A percentile compares a stretch with the other conserved stretches of the same genome.
Evolutionary conservation across 2,329 filamentous ascomycete species (phyloP).

Genomic region (Calonectria ilicicola): DNA sequence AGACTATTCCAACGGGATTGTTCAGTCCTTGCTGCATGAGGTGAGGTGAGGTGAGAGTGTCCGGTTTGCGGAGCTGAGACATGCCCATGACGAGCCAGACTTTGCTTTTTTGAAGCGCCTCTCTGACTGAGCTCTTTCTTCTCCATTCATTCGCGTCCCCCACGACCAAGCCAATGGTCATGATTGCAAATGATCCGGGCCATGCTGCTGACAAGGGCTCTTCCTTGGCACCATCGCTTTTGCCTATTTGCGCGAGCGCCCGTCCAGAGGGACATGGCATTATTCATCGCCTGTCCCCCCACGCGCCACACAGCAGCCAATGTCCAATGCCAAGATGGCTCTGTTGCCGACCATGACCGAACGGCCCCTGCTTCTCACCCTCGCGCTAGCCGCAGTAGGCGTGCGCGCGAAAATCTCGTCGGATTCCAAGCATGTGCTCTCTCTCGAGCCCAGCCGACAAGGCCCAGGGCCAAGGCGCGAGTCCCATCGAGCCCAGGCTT

Average conservation of each 20-base stretch:
- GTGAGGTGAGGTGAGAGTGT: no score
- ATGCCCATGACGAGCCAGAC: background rate
- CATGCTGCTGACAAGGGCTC: background rate
- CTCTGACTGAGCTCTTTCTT: no score
- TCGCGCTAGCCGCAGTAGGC: background rate
- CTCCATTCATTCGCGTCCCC: background rate
- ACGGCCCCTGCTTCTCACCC: background rate
- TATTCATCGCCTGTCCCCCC: background rate
- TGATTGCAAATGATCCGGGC: background rate
- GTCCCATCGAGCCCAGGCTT: background rate
- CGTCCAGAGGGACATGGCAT: background rate
- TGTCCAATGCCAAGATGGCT: background rate
- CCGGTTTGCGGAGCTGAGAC: background rate
- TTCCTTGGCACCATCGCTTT: background rate
- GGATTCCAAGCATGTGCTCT: background rate
- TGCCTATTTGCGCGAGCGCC: background rate
- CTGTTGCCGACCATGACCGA: background rate
- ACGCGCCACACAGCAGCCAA: background rate
- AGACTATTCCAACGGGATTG: background rate
- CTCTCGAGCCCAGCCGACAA: background rate
- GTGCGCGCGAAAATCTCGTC: background rate
- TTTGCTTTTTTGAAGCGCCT: background rate
- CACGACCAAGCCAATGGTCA: slow-evolving; percentile 2
- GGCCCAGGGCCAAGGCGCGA: background rate
- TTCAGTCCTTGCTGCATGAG: no score